Percentiles rank a stretch among this genome's conserved stretches.
Evolutionary conservation across 208 protist species (phyloP).

Genomic region (Trypanosoma mega): DNA sequence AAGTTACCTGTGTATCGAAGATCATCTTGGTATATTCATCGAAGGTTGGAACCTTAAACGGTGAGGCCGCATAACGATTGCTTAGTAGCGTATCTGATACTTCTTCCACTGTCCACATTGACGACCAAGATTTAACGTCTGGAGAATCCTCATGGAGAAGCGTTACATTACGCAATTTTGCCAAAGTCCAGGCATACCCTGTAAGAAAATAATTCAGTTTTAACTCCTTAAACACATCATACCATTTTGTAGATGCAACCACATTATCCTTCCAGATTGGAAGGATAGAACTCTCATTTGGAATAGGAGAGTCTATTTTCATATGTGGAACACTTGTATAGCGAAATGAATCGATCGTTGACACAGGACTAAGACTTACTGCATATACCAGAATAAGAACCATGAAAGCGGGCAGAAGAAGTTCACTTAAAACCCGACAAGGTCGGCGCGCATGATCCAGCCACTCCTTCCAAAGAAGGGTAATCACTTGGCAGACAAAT

Average conservation of each 20-base stretch:
- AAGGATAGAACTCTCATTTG: constrained; percentile 15
- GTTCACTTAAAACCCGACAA: not conserved
- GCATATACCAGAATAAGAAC: constrained; percentile 14
- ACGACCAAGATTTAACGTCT: not conserved
- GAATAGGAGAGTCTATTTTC: not conserved
- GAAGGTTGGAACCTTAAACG: constrained; percentile 25
- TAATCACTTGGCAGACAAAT: constrained; percentile 4
- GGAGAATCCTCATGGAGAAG: not conserved
- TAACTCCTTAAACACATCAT: constrained; percentile 11
- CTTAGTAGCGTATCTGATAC: constrained; percentile 14
- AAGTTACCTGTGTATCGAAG: not conserved
- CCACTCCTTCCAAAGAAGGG: constrained; percentile 18
- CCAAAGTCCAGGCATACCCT: constrained; percentile 4
- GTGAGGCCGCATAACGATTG: constrained; percentile 16
- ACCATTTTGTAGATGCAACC: constrained; percentile 3
- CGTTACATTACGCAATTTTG: constrained; percentile 4
- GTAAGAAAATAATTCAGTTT: constrained; percentile 17
- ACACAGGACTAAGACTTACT: constrained; percentile 3
- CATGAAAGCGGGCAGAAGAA: constrained; percentile 13
- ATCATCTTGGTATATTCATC: constrained; percentile 21
- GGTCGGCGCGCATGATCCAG: constrained; percentile 11
- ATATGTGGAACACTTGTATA: constrained; percentile 3
- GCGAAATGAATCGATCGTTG: constrained; percentile 15
- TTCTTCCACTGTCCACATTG: constrained; percentile 6
- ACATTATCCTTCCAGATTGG: constrained; percentile 5